These are phyloP conservation scores for Cyclaneusma minus DNA, from an alignment of 2,329 filamentous ascomycete species.

Conservation along the genomic window DNA sequence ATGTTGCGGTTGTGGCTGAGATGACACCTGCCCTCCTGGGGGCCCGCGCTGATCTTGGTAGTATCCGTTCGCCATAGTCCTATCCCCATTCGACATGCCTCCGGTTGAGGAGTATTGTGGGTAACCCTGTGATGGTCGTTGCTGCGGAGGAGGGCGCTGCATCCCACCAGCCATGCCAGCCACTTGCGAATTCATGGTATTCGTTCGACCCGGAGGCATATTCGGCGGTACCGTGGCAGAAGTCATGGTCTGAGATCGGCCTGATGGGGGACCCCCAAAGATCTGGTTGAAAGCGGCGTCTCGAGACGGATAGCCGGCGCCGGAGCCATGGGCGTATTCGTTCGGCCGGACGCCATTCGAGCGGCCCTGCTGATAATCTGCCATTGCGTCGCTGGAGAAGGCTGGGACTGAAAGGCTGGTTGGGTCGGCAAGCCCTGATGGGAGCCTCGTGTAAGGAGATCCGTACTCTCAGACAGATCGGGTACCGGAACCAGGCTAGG, in stretches of 20 bases:
- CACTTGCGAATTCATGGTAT: conserved; percentile 45
- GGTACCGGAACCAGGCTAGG: no score
- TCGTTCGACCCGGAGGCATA: conserved; percentile 52
- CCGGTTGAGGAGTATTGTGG: conserved; percentile 19
- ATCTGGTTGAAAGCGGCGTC: conserved; percentile 95
- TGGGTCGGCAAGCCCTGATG: no score
- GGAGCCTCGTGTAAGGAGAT: no score
- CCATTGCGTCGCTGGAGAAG: no score
- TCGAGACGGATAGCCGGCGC: no score
- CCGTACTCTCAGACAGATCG: no score
- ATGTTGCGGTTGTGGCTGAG: conserved; percentile 38
- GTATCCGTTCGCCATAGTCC: conserved; percentile 32
- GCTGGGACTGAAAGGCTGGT: no score
- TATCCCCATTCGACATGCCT: conserved; percentile 15
- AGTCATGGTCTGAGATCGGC: conserved; percentile 91
- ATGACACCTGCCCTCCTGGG: conserved; percentile 16
- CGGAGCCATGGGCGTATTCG: conserved; percentile 25
- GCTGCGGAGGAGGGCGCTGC: conserved; percentile 27
- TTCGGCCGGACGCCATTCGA: conserved; percentile 30
- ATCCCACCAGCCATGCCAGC: conserved; percentile 1
- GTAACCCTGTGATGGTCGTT: conserved; percentile 38
- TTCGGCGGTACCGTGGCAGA: conserved; percentile 48
- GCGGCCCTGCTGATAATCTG: conserved; percentile 46
- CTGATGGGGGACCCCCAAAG: conserved; percentile 77
- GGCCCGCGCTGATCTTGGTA: conserved; percentile 27